Conservation (phyloP, 164 flowering plant genomes). For the Macadamia tetraphylla region DNA sequence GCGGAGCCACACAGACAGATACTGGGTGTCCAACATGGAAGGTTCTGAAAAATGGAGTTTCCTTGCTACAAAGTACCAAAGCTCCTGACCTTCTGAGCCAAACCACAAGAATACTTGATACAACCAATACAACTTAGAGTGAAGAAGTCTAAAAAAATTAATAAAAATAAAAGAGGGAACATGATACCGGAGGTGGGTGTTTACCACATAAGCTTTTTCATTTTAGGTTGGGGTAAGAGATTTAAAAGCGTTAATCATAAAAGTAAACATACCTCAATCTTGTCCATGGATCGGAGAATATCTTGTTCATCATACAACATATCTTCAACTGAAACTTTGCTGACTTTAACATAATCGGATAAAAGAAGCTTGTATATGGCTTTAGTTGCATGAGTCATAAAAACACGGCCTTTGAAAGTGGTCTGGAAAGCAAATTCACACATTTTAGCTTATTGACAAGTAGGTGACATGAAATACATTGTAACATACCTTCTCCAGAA, state of each 20-base stretch:
- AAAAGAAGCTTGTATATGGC: constrained; percentile 71
- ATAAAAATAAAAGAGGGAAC: too few species aligned
- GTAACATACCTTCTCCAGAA: constrained; percentile 74
- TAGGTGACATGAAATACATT: background rate
- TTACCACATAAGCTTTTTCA: too few species aligned
- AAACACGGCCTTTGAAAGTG: constrained; percentile 88
- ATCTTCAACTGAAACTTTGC: constrained; percentile 87
- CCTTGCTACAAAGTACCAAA: too few species aligned
- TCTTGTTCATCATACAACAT: constrained; percentile 51
- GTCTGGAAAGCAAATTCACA: constrained; percentile 43
- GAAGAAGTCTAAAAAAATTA: too few species aligned
- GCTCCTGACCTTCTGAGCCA: too few species aligned
- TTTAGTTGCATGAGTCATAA: constrained; percentile 55
- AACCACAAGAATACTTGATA: too few species aligned
- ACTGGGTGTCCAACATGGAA: too few species aligned
- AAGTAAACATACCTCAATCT: constrained; percentile 58
- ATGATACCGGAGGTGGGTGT: too few species aligned
- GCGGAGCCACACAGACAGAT: too few species aligned
- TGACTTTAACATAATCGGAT: constrained; percentile 38
- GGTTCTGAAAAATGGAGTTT: too few species aligned
- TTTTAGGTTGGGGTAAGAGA: too few species aligned
- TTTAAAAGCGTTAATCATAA: background rate
- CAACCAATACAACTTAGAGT: too few species aligned
- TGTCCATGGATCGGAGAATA: constrained; percentile 88
- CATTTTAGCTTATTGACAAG: constrained; percentile 2